Evolutionary conservation across 176 grass and related monocot species (phyloP).

Genomic region (Puya raimondii): DNA sequence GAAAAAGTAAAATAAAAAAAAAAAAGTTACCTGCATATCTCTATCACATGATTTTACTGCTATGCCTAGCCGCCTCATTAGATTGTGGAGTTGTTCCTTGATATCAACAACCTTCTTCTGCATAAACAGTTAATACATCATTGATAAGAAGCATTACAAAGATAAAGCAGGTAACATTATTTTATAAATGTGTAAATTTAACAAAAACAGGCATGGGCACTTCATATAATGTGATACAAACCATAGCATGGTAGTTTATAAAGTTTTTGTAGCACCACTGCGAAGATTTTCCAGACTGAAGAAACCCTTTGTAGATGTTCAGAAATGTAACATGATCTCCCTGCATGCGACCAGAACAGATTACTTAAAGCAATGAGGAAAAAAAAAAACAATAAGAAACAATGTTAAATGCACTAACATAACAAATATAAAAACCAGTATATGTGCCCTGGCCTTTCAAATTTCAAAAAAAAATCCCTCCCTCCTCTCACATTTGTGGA

Average conservation of each 20-base stretch:
- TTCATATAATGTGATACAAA: conserved; percentile 26
- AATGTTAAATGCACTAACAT: neutral
- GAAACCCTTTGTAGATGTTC: conserved; percentile 95
- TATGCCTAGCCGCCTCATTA: conserved; percentile 67
- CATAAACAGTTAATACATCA: neutral
- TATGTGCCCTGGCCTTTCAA: too few species aligned
- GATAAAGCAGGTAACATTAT: neutral
- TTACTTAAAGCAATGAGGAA: neutral
- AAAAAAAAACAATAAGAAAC: neutral
- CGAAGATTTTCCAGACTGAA: conserved; percentile 81
- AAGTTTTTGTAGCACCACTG: conserved; percentile 99
- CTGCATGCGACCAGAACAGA: conserved; percentile 15
- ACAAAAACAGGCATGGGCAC: conserved; percentile 7
- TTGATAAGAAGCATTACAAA: neutral
- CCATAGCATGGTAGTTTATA: conserved; percentile 90
- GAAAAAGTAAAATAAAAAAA: conserved; percentile 5
- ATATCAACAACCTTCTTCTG: conserved; percentile 96
- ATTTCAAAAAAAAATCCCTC: too few species aligned
- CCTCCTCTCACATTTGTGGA: too few species aligned
- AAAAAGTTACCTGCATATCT: conserved; percentile 61
- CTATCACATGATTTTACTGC: conserved; percentile 73
- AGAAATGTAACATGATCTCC: conserved; percentile 93
- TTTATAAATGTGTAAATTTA: neutral
- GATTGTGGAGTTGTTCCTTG: conserved; percentile 69
- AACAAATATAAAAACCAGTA: neutral